Conservation (phyloP, 768 basidiomycete genomes). For the Tylopilus vinaceipallidus region DNA sequence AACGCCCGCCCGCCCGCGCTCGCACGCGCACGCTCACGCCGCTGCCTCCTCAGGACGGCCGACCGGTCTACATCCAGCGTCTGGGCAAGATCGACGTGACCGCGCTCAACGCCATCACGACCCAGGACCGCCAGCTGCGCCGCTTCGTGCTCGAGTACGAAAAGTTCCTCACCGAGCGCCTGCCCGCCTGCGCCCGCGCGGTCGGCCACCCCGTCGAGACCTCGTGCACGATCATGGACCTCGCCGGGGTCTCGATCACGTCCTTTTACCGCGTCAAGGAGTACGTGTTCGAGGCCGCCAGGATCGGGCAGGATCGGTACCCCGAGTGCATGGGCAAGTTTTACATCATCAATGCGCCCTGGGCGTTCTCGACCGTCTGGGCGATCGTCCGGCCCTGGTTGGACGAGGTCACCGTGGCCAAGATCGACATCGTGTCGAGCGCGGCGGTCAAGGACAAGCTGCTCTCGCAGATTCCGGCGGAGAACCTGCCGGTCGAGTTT, state of each 20-base stretch:
- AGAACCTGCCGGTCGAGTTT: slow-evolving; percentile 83
- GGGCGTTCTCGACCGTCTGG: slow-evolving; percentile 90
- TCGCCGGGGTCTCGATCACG: slow-evolving; percentile 63
- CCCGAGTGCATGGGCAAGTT: slow-evolving; percentile 97
- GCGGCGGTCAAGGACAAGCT: slow-evolving; percentile 67
- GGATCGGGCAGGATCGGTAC: slow-evolving; percentile 88
- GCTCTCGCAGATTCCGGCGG: slow-evolving; percentile 75
- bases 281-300: slow-evolving; percentile 74
- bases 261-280: slow-evolving; percentile 92
- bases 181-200: slow-evolving; percentile 72
- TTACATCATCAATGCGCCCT: slow-evolving; percentile 98
- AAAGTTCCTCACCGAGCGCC: slow-evolving; percentile 73
- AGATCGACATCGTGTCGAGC: slow-evolving; percentile 93
- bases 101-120: slow-evolving; percentile 78
- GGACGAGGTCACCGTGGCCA: slow-evolving; percentile 91
- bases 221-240: slow-evolving; percentile 95
- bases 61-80: slow-evolving; percentile 93
- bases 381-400: slow-evolving; percentile 87
- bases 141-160: slow-evolving; percentile 94
- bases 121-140: slow-evolving; percentile 82
- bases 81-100: slow-evolving; percentile 87
- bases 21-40: not conserved
- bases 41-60: slow-evolving; percentile 66
- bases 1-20: not conserved
- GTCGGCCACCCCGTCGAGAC: slow-evolving; percentile 92